Percentiles rank a stretch among this genome's conserved stretches.
These are phyloP conservation scores for Dactylellina sp. DNA, from an alignment of 2,329 filamentous ascomycete genomes.

Conservation along the genomic window DNA sequence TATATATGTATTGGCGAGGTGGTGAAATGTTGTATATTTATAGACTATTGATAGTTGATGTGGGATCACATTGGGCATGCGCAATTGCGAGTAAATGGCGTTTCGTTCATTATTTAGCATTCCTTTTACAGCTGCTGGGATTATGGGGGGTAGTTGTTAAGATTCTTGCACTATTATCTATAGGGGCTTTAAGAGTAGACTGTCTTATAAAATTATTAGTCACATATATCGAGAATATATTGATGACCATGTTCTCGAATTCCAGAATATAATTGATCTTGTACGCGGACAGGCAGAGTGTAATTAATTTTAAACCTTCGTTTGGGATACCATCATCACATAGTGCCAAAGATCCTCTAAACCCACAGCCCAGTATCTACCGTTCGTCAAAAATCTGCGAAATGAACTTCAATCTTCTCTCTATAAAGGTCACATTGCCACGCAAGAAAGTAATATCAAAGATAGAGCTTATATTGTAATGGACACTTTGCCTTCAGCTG, in stretches of 20 bases:
- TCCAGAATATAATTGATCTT: no score
- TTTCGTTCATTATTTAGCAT: slow-evolving; percentile 15
- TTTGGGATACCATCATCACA: no score
- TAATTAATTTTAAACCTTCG: no score
- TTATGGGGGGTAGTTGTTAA: background rate
- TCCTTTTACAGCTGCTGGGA: background rate
- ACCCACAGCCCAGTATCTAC: no score
- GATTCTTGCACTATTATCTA: slow-evolving; percentile 2
- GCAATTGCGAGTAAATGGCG: slow-evolving; percentile 15
- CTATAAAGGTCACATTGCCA: background rate
- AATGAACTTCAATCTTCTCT: no score
- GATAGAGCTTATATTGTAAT: slow-evolving; percentile 55
- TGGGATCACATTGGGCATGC: slow-evolving; percentile 14
- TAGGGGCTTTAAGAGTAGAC: background rate
- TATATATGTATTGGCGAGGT: background rate
- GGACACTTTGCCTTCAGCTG: slow-evolving; percentile 53
- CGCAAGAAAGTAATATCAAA: slow-evolving; percentile 1
- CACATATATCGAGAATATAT: background rate
- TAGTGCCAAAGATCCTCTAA: no score
- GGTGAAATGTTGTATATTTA: background rate
- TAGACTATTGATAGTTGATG: slow-evolving; percentile 16
- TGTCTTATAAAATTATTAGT: background rate
- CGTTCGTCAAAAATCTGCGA: no score
- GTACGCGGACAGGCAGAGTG: no score
- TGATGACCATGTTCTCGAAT: background rate